Evolutionary conservation across 345 rosid genomes (phyloP).

Genomic region (Eucalyptus fibrosa): DNA sequence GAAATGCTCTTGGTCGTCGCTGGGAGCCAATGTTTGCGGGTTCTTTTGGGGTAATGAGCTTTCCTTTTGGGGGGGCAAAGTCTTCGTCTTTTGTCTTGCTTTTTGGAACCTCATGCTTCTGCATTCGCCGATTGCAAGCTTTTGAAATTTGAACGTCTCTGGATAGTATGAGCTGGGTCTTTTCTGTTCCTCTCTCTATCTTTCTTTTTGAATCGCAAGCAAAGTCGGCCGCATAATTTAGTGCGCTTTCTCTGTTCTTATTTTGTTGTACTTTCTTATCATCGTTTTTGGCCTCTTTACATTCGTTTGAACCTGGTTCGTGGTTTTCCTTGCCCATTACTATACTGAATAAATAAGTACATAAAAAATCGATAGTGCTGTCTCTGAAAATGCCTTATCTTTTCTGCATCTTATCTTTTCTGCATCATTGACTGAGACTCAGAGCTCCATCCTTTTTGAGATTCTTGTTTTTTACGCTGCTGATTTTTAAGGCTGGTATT

Average conservation of each 20-base stretch:
- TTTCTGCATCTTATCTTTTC: constrained; percentile 29
- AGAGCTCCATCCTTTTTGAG: not conserved
- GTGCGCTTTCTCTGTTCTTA: not conserved
- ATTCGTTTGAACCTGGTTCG: not conserved
- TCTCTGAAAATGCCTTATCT: constrained; percentile 5
- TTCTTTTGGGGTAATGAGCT: not conserved
- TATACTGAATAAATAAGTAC: not conserved
- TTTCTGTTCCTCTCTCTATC: not conserved
- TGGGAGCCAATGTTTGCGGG: not conserved
- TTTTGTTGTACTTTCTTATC: not conserved
- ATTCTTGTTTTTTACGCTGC: constrained; percentile 20
- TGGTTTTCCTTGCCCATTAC: not conserved
- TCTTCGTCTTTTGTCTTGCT: not conserved
- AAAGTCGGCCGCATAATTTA: not conserved
- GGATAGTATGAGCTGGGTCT: not conserved
- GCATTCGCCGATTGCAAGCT: not conserved
- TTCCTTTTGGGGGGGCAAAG: not conserved
- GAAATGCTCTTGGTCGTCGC: not conserved
- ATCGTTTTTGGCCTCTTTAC: not conserved
- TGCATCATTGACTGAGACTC: constrained; percentile 24
- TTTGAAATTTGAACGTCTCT: not conserved
- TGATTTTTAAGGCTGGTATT: constrained; percentile 31
- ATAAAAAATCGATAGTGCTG: constrained; percentile 2
- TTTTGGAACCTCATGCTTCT: not conserved
- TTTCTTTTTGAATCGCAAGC: not conserved